Percentiles rank a stretch among this genome's conserved stretches.
Conservation (phyloP, 495 filamentous ascomycete species). For the Penicillium argentinense region DNA sequence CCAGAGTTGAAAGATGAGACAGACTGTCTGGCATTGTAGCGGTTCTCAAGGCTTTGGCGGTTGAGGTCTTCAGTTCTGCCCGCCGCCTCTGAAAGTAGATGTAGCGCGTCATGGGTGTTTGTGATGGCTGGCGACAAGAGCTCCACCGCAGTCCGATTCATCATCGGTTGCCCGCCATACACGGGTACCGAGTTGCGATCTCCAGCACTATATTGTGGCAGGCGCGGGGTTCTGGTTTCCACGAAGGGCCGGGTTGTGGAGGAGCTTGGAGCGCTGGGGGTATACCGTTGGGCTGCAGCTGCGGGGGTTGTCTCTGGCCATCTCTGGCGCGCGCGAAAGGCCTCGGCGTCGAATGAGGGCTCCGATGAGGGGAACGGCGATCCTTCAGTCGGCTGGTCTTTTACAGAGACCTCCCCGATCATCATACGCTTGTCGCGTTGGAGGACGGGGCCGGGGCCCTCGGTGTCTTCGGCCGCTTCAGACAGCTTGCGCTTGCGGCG, state of each 20-base stretch:
- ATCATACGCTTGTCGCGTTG: slow-evolving; percentile 54
- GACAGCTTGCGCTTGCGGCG: slow-evolving; percentile 81
- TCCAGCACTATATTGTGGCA: slow-evolving; percentile 27
- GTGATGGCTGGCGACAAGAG: slow-evolving; percentile 58
- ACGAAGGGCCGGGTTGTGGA: slow-evolving; percentile 27
- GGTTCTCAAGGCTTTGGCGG: slow-evolving; percentile 40
- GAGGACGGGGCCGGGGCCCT: slow-evolving; percentile 31
- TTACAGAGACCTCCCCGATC: slow-evolving; percentile 41
- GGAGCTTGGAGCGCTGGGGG: slow-evolving; percentile 24
- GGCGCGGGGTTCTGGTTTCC: slow-evolving; percentile 30
- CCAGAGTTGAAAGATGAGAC: slow-evolving; percentile 45
- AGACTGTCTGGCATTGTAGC: slow-evolving; percentile 39
- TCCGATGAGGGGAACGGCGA: slow-evolving; percentile 32
- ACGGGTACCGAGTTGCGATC: slow-evolving; percentile 27
- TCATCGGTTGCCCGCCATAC: slow-evolving; percentile 47
- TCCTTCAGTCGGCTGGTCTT: slow-evolving; percentile 25
- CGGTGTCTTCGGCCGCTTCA: slow-evolving; percentile 60
- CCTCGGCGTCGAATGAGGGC: slow-evolving; percentile 28
- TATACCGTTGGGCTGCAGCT: slow-evolving; percentile 22
- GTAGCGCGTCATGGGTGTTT: slow-evolving; percentile 59
- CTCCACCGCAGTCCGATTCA: slow-evolving; percentile 55
- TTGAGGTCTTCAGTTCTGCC: slow-evolving; percentile 52
- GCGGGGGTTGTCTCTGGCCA: slow-evolving; percentile 33
- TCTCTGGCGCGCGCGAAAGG: slow-evolving; percentile 25
- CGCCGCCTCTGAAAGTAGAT: slow-evolving; percentile 59